Conservation (phyloP, 2,329 filamentous ascomycete species). For the Cylindrodendrum hubeiense region DNA sequence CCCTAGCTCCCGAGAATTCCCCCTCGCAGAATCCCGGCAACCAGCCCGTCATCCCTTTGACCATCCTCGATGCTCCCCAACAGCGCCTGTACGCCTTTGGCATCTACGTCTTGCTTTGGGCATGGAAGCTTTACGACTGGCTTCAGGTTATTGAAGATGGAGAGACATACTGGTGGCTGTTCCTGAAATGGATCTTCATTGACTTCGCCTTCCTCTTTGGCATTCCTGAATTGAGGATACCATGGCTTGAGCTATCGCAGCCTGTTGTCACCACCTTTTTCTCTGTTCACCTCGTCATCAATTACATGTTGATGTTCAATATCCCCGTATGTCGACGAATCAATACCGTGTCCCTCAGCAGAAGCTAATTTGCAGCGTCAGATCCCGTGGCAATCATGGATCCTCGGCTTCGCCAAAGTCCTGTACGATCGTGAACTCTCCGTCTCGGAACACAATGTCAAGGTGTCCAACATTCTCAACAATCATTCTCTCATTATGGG, state of each 20-base stretch:
- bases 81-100: constrained; percentile 89
- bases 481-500: constrained; percentile 95
- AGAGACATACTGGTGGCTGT: constrained; percentile 87
- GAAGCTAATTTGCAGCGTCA: constrained; percentile 47
- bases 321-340: constrained; percentile 71
- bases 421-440: constrained; percentile 94
- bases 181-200: constrained; percentile 92
- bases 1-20: constrained; percentile 60
- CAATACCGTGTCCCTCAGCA: neutral
- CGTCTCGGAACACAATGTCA: constrained; percentile 93
- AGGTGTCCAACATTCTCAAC: constrained; percentile 87
- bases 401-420: constrained; percentile 80
- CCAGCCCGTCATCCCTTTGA: constrained; percentile 82
- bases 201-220: constrained; percentile 91
- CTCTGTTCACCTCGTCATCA: constrained; percentile 76
- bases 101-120: constrained; percentile 81
- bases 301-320: constrained; percentile 93
- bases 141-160: constrained; percentile 82
- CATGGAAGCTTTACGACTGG: constrained; percentile 92
- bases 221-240: constrained; percentile 88
- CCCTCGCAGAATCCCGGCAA: constrained; percentile 41
- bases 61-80: constrained; percentile 87
- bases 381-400: constrained; percentile 80
- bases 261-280: constrained; percentile 79
- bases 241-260: constrained; percentile 94